Evolutionary conservation across 2,329 filamentous ascomycete species (phyloP).

Genomic region (Aphanocladium album): DNA sequence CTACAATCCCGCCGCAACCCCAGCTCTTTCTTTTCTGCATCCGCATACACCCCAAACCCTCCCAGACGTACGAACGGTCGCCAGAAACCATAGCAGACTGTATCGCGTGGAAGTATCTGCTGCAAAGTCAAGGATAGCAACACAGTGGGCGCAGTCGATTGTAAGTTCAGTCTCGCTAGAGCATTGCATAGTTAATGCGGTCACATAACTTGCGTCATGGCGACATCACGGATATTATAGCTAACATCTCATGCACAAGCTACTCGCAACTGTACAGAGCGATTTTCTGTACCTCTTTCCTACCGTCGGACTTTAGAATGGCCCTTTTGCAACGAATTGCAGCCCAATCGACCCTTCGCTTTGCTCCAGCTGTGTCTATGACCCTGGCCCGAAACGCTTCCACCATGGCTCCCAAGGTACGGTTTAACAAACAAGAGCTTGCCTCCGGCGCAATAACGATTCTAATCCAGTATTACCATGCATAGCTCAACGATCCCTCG

Average conservation of each 20-base stretch:
- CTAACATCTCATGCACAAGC: slow-evolving; percentile 1
- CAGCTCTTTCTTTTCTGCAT: not conserved
- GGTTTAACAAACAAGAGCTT: not conserved
- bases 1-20: not conserved
- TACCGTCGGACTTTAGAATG: slow-evolving; percentile 18
- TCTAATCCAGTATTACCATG: not conserved
- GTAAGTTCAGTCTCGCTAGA: not conserved
- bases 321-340: slow-evolving; percentile 27
- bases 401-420: slow-evolving; percentile 43
- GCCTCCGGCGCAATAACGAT: not conserved
- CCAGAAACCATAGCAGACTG: not conserved
- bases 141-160: not conserved
- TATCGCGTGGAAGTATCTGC: not conserved
- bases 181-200: not conserved
- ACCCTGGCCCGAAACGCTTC: slow-evolving; percentile 36
- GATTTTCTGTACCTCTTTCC: not conserved
- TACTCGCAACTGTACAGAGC: not conserved
- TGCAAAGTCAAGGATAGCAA: not conserved
- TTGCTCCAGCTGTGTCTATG: slow-evolving; percentile 24
- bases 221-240: slow-evolving; percentile 8
- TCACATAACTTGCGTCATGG: not conserved
- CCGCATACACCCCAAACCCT: not conserved
- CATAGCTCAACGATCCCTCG: slow-evolving; percentile 68
- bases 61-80: not conserved
- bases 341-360: slow-evolving; percentile 26